Conservation (phyloP, 306 rosid genomes). For the Cicer yamashitae region DNA sequence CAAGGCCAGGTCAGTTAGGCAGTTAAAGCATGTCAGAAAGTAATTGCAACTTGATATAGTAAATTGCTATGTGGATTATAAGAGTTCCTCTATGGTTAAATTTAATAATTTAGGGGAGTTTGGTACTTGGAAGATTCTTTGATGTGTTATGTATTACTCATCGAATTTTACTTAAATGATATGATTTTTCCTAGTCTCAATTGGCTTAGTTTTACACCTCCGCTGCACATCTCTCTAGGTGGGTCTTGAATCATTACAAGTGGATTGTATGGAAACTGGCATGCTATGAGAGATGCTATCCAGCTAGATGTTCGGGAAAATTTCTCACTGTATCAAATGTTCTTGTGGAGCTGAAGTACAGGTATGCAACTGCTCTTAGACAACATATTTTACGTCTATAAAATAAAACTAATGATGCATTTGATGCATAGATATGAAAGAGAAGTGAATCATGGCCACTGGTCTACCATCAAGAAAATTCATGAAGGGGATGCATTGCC, state of each 20-base stretch:
- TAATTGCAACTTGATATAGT: conserved; percentile 30
- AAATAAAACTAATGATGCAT: conserved; percentile 34
- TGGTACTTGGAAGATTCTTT: conserved; percentile 32
- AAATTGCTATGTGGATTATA: conserved; percentile 11
- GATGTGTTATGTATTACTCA: background rate
- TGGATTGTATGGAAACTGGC: conserved; percentile 97
- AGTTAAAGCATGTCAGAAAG: conserved; percentile 12
- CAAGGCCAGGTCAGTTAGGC: conserved; percentile 22
- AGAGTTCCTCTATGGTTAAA: conserved; percentile 23
- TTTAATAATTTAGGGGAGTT: conserved; percentile 11
- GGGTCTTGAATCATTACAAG: conserved; percentile 89
- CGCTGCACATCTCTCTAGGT: conserved; percentile 57
- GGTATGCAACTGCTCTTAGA: conserved; percentile 54
- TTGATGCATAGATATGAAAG: conserved; percentile 71
- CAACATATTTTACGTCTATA: conserved; percentile 40
- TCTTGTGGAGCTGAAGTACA: conserved; percentile 89
- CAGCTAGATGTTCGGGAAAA: conserved; percentile 58
- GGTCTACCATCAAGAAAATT: conserved; percentile 82
- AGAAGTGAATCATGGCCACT: conserved; percentile 90
- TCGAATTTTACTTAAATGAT: background rate
- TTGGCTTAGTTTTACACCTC: conserved; percentile 36
- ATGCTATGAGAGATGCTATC: conserved; percentile 75
- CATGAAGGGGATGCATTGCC: conserved; percentile 91
- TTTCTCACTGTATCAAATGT: conserved; percentile 73
- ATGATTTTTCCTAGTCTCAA: conserved; percentile 16